Base-by-base conservation (phyloP, 78 protist genomes). In the Parvularia atlantis region DNA sequence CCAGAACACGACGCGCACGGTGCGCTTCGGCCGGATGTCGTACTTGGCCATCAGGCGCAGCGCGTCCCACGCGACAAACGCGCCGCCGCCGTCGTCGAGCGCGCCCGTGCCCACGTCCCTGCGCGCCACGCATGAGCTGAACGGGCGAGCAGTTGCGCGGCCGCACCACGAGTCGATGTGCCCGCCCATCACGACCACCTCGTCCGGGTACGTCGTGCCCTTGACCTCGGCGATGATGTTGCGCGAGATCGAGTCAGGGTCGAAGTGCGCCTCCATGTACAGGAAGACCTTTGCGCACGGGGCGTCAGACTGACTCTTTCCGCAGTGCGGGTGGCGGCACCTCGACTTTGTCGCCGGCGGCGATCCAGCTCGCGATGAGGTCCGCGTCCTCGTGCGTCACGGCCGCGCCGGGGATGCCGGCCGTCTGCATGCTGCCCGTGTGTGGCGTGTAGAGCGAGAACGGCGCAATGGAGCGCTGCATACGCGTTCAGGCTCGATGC, bases 31-130 rank as follows among this genome's bases (percentile, higher is more conserved):
- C 37, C 40, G 28, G 20, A 85, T 33, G 11, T 72, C 13, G 20
- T 83, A 52, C 39, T 65, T 19, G 58, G 78, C 78, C 36, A 85
- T 64, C 26, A 78, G 33, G 17, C 73, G 1, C 1, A 85, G 37
- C 24, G 84, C 87, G 35, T 85, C 84, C 73, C 69, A 83, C n/a
- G 84, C 62, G 0, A 83, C 81, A 62, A 82, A 41, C n/a, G 75
- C 37, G 56, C 87, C 87, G 31, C 81, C 85, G 35, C 78, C 80
- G 43, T 85, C 90, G 41, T 85, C 90, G 44, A 69, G 46, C 28
- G 90, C 90, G 28, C 90, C 90, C 26, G 53, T 56, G 19, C 89
- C 87, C 16, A 85, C 84, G 44, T 85, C 90, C n/a, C n/a, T n/a
- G n/a, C n/a, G n/a, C n/a, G n/a, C n/a, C n/a, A n/a, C n/a, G n/a